Percentiles rank a stretch among this genome's conserved stretches.
These are phyloP conservation scores for Diaporthe ampelina DNA, from an alignment of 2,329 filamentous ascomycete species.

Conservation along the genomic window DNA sequence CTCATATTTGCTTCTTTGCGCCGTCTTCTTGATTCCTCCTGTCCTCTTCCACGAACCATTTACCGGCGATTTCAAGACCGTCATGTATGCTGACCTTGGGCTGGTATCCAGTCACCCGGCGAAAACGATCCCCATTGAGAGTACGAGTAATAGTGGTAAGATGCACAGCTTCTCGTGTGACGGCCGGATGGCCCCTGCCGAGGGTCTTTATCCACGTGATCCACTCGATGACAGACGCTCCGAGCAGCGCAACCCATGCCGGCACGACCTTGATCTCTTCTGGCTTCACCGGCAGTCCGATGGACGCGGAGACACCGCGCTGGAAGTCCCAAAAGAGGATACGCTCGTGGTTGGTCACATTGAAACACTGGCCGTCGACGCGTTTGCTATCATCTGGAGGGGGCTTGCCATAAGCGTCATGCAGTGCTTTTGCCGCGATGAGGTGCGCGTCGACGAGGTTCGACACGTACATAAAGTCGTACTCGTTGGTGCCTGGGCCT, in stretches of 20 bases:
- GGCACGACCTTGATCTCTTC: neutral
- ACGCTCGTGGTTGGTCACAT: neutral
- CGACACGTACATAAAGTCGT: neutral
- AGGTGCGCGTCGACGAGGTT: constrained; percentile 4
- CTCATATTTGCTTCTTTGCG: neutral
- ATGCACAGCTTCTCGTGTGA: neutral
- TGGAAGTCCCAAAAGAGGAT: neutral
- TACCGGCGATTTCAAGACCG: neutral
- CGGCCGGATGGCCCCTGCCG: neutral
- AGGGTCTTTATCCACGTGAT: neutral
- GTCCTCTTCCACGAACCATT: neutral
- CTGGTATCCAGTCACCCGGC: neutral
- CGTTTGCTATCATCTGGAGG: neutral
- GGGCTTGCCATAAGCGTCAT: neutral
- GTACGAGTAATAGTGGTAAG: neutral
- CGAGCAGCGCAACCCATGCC: neutral
- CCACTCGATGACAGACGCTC: neutral
- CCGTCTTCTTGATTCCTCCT: neutral
- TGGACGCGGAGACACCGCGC: neutral
- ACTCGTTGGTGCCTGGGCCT: neutral
- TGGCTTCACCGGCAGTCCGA: neutral
- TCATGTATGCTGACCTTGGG: neutral
- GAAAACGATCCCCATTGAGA: neutral
- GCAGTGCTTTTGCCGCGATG: neutral
- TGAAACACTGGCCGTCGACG: neutral